These are phyloP conservation scores for Viridothelium virens DNA, from an alignment of 495 filamentous ascomycete species.

Conservation along the genomic window DNA sequence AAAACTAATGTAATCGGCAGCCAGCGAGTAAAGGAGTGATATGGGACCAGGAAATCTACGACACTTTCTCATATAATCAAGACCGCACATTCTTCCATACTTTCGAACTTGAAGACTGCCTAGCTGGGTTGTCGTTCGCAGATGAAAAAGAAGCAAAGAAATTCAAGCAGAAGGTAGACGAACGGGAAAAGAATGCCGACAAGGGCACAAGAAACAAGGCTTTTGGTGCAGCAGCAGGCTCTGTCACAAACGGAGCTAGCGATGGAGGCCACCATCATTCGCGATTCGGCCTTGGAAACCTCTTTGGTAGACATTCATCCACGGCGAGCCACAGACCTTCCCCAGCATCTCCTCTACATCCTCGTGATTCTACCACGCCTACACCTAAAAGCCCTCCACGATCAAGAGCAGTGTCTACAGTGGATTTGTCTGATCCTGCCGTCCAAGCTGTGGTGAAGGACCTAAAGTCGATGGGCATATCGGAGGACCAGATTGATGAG, in stretches of 20 bases:
- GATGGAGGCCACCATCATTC: constrained; percentile 39
- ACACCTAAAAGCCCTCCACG: constrained; percentile 23
- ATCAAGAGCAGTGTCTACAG: constrained; percentile 48
- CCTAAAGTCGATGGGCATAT: constrained; percentile 77
- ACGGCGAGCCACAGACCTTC: constrained; percentile 30
- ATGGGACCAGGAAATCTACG: constrained; percentile 98
- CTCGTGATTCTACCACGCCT: constrained; percentile 20
- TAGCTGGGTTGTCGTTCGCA: constrained; percentile 81
- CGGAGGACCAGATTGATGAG: constrained; percentile 82
- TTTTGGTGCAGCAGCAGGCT: constrained; percentile 43
- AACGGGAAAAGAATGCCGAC: constrained; percentile 85
- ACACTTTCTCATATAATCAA: constrained; percentile 87
- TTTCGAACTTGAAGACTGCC: constrained; percentile 86
- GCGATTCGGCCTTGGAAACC: constrained; percentile 53
- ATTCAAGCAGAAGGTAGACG: constrained; percentile 91
- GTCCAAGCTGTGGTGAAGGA: constrained; percentile 82
- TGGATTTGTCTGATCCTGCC: constrained; percentile 75
- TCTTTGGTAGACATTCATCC: constrained; percentile 53
- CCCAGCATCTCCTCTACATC: neutral
- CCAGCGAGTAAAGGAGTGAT: constrained; percentile 77
- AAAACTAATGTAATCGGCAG: constrained; percentile 38
- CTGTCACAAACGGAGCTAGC: constrained; percentile 42
- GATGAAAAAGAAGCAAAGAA: constrained; percentile 95
- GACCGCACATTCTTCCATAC: constrained; percentile 96
- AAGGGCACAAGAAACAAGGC: constrained; percentile 72